Evolutionary conservation across 2,329 filamentous ascomycete species (phyloP).

Genomic region (Anthostomella pinea): DNA sequence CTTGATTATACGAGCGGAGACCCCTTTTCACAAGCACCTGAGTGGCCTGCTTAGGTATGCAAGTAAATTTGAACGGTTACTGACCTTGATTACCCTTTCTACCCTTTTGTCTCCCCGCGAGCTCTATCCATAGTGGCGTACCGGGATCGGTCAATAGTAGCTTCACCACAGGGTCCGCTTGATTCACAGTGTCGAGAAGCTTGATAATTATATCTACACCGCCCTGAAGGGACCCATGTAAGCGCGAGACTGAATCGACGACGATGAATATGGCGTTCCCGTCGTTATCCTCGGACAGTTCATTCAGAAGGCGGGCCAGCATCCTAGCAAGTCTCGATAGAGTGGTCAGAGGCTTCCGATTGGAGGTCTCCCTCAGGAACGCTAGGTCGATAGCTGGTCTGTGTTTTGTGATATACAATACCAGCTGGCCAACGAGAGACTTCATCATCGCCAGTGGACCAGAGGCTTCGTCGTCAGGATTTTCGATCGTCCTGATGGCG

Average conservation of each 20-base stretch:
- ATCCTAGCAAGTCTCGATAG: not conserved
- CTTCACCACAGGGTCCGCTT: conserved; percentile 5
- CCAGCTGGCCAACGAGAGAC: conserved; percentile 10
- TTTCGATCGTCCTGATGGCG: not conserved
- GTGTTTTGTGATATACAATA: conserved; percentile 5
- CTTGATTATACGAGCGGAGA: too few relatives aligned
- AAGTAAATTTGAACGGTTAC: too few relatives aligned
- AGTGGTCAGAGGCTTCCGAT: not conserved
- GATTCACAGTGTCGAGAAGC: conserved; percentile 5
- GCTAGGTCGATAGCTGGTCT: conserved; percentile 4
- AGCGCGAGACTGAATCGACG: conserved; percentile 6
- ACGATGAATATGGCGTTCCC: conserved; percentile 6
- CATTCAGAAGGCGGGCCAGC: conserved; percentile 7
- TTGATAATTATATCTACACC: conserved; percentile 1
- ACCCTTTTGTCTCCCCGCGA: conserved; percentile 5
- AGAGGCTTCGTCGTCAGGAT: not conserved
- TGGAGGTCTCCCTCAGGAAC: conserved; percentile 9
- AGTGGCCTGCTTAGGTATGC: too few relatives aligned
- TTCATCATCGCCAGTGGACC: conserved; percentile 6
- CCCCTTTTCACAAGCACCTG: too few relatives aligned
- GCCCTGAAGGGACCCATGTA: conserved; percentile 5
- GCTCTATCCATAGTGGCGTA: conserved; percentile 4
- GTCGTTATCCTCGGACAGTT: conserved; percentile 3
- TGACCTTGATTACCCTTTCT: too few relatives aligned
- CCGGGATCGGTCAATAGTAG: conserved; percentile 8